These are phyloP conservation scores for Ceratocystis colombiana DNA, from an alignment of 2,329 filamentous ascomycete genomes.

Conservation along the genomic window DNA sequence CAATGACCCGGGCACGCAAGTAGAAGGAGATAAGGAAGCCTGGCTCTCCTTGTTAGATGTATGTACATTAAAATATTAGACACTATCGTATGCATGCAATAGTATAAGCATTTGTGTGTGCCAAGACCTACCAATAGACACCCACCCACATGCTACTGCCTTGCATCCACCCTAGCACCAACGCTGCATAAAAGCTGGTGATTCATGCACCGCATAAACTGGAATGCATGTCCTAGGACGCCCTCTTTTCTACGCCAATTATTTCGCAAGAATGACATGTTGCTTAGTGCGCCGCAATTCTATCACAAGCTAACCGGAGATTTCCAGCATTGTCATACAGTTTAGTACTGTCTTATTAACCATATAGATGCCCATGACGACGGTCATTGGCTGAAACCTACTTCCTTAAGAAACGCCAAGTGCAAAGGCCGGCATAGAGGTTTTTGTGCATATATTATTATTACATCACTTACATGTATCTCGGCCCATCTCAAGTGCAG, in stretches of 20 bases:
- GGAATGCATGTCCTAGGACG: background rate
- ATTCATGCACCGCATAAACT: background rate
- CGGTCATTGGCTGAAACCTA: too few species aligned
- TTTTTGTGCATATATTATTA: too few species aligned
- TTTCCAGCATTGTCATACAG: background rate
- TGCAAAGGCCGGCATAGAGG: too few species aligned
- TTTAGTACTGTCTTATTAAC: too few species aligned
- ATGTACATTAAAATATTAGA: background rate
- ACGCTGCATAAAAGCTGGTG: background rate
- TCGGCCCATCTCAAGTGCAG: background rate
- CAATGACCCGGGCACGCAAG: constrained; percentile 49
- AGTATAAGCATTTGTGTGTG: background rate
- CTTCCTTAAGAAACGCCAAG: too few species aligned
- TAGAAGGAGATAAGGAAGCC: constrained; percentile 31
- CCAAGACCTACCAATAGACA: too few species aligned
- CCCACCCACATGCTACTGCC: too few species aligned
- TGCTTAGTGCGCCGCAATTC: background rate
- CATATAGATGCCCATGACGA: too few species aligned
- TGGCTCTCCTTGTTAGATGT: constrained; percentile 28
- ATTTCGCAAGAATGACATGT: too few species aligned
- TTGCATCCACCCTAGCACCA: too few species aligned
- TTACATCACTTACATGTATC: too few species aligned
- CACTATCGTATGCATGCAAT: background rate
- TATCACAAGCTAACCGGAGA: background rate
- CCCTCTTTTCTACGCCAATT: background rate